These are phyloP conservation scores for Coprinopsis strossmayeri DNA, from an alignment of 768 basidiomycete genomes.

Conservation along the genomic window DNA sequence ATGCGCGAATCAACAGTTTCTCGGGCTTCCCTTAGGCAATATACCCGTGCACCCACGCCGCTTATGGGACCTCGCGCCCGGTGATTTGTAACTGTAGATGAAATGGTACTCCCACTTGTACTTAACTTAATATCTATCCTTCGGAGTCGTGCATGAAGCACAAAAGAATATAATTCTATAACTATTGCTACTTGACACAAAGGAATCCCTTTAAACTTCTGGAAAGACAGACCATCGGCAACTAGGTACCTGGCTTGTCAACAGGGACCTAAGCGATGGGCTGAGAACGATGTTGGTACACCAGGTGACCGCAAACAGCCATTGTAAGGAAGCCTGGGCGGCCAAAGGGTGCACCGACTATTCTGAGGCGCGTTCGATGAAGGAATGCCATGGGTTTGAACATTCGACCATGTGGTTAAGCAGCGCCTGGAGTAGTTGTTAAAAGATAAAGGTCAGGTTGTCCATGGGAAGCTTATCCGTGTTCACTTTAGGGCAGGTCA, in stretches of 20 bases:
- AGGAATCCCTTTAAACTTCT: too few relatives aligned
- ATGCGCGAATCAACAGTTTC: neutral
- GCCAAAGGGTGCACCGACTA: constrained; percentile 57
- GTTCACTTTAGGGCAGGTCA: constrained; percentile 39
- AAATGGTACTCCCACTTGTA: too few relatives aligned
- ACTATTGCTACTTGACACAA: too few relatives aligned
- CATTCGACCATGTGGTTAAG: constrained; percentile 55
- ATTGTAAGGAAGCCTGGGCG: constrained; percentile 30
- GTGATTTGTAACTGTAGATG: neutral
- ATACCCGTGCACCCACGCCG: neutral
- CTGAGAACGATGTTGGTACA: constrained; percentile 40
- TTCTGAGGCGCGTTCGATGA: constrained; percentile 56
- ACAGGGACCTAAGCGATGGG: too few relatives aligned
- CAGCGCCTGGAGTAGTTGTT: constrained; percentile 52
- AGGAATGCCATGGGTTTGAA: constrained; percentile 32
- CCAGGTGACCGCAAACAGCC: constrained; percentile 56
- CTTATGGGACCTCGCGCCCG: neutral
- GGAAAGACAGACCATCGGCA: too few relatives aligned
- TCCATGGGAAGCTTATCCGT: too few relatives aligned
- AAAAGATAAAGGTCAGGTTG: constrained; percentile 48
- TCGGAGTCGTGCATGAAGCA: too few relatives aligned
- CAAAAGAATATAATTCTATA: too few relatives aligned
- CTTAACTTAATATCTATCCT: too few relatives aligned
- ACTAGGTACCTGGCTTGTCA: too few relatives aligned
- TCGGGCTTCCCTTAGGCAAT: constrained; percentile 3